Conservation (phyloP, 2,329 filamentous ascomycete genomes). For the Alternaria brassicicola region DNA sequence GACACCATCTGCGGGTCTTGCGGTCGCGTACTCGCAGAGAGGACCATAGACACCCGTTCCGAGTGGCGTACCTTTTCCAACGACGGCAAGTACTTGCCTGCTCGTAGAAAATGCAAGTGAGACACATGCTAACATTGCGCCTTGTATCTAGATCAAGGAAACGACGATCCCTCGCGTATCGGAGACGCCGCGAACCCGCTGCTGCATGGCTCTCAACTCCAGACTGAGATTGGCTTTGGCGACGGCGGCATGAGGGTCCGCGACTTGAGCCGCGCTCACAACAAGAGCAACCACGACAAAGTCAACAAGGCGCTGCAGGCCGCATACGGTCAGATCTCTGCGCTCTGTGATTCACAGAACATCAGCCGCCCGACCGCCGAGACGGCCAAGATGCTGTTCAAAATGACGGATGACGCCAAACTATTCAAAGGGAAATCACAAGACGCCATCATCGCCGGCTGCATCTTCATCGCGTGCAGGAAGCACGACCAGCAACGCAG, state of each 20-base stretch:
- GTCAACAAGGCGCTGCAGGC: constrained; percentile 78
- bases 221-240: constrained; percentile 85
- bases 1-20: constrained; percentile 94
- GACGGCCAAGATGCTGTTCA: constrained; percentile 93
- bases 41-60: constrained; percentile 92
- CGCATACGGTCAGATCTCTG: constrained; percentile 87
- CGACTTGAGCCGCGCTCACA: constrained; percentile 82
- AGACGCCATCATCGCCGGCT: constrained; percentile 92
- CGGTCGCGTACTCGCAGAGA: constrained; percentile 86
- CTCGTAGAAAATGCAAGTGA: not conserved
- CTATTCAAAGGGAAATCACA: constrained; percentile 94
- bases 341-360: constrained; percentile 70
- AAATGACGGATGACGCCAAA: constrained; percentile 89
- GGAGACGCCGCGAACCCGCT: constrained; percentile 91
- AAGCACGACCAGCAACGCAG: constrained; percentile 86
- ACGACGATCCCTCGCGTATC: constrained; percentile 96
- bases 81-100: constrained; percentile 60
- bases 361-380: constrained; percentile 84
- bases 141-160: constrained; percentile 69
- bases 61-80: constrained; percentile 99
- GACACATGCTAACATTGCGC: constrained; percentile 1
- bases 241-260: constrained; percentile 73
- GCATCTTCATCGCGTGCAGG: constrained; percentile 96
- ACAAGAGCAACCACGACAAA: constrained; percentile 81
- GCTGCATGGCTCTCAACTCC: constrained; percentile 85